Conservation (phyloP, 108 stramenopile species). For the Skeletonema grethae region DNA sequence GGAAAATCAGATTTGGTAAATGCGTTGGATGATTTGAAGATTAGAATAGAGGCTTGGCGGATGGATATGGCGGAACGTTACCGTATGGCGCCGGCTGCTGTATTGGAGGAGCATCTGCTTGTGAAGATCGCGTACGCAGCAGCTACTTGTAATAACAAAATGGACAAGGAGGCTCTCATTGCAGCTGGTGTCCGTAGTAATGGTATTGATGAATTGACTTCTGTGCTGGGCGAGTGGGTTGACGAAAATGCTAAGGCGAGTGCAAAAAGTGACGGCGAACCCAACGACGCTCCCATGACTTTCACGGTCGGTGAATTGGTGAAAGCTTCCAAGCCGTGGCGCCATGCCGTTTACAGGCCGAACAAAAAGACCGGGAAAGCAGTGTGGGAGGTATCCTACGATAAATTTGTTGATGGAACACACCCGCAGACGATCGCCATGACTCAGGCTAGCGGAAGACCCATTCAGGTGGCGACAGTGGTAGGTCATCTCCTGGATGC, state of each 20-base stretch:
- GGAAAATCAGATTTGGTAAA: slow-evolving; percentile 50
- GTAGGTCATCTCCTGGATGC: slow-evolving; percentile 69
- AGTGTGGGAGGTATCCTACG: slow-evolving; percentile 73
- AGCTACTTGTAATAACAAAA: slow-evolving; percentile 47
- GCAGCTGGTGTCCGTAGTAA: slow-evolving; percentile 71
- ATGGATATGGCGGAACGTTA: slow-evolving; percentile 52
- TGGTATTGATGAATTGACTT: slow-evolving; percentile 56
- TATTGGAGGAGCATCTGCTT: slow-evolving; percentile 67
- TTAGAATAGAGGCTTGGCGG: slow-evolving; percentile 67
- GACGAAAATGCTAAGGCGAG: slow-evolving; percentile 20
- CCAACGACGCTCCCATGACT: slow-evolving; percentile 4
- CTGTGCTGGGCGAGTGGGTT: slow-evolving; percentile 55
- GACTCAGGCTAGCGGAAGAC: slow-evolving; percentile 59
- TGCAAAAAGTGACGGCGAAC: slow-evolving; percentile 1
- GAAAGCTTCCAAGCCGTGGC: slow-evolving; percentile 55
- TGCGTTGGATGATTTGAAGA: slow-evolving; percentile 60
- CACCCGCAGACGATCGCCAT: slow-evolving; percentile 73
- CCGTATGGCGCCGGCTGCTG: slow-evolving; percentile 71
- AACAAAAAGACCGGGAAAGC: slow-evolving; percentile 78
- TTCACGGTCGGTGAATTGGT: slow-evolving; percentile 26
- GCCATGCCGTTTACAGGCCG: slow-evolving; percentile 67
- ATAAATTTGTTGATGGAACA: slow-evolving; percentile 63
- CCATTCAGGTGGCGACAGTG: slow-evolving; percentile 74
- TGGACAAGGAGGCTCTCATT: slow-evolving; percentile 50
- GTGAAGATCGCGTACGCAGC: slow-evolving; percentile 63